Evolutionary conservation across 1,284 basidiomycete genomes (phyloP).

Genomic region (Sporisorium exsertum): DNA sequence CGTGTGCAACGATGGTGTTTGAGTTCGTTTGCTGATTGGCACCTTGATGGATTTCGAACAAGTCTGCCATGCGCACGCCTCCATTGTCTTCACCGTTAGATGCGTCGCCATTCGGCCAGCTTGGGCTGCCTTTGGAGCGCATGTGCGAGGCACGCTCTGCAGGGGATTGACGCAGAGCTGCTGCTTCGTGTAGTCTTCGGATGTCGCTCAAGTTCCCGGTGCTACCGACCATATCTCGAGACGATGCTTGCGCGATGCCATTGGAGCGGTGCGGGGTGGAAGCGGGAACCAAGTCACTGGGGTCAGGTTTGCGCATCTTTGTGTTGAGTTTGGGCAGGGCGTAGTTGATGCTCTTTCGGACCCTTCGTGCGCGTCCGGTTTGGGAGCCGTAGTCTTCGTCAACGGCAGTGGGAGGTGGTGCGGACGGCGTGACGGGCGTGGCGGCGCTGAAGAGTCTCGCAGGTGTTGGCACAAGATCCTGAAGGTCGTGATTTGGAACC

Average conservation of each 20-base stretch:
- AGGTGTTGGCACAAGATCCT: constrained; percentile 25
- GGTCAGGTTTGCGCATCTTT: constrained; percentile 69
- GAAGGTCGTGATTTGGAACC: constrained; percentile 16
- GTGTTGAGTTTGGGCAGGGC: constrained; percentile 68
- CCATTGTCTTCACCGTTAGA: constrained; percentile 7
- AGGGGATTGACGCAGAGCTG: constrained; percentile 36
- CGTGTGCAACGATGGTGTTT: not conserved
- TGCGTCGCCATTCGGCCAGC: not conserved
- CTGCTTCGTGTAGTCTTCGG: constrained; percentile 51
- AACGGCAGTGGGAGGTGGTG: not conserved
- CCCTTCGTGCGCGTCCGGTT: constrained; percentile 43
- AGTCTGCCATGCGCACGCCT: constrained; percentile 31
- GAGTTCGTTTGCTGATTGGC: not conserved
- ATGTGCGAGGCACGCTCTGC: constrained; percentile 21
- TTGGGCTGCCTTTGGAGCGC: constrained; percentile 18
- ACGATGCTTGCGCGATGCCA: constrained; percentile 15
- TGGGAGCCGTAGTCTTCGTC: constrained; percentile 21
- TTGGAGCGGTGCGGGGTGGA: constrained; percentile 34
- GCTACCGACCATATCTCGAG: constrained; percentile 44
- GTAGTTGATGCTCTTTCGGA: constrained; percentile 67
- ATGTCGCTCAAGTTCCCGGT: constrained; percentile 57
- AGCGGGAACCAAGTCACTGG: constrained; percentile 46
- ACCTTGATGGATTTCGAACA: constrained; percentile 36
- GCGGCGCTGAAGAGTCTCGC: constrained; percentile 22
- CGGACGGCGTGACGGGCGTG: constrained; percentile 2